Evolutionary conservation across 371 early-diverging fungal species (phyloP).

Genomic region (Umbelopsis sp.): DNA sequence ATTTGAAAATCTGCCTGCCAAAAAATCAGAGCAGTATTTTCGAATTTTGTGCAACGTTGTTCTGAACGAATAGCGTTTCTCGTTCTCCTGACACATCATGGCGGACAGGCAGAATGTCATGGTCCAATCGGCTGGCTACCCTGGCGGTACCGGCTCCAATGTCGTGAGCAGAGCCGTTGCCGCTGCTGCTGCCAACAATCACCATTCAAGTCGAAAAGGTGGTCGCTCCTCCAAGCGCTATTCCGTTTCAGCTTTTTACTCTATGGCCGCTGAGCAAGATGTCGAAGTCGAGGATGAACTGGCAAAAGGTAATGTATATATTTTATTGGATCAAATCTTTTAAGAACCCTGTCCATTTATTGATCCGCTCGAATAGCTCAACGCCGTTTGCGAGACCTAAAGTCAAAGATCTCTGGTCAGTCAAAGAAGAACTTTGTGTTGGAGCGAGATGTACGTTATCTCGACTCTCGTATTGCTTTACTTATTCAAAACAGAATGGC

Average conservation of each 20-base stretch:
- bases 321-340: not conserved
- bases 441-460: conserved; percentile 92
- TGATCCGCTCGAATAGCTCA: conserved; percentile 69
- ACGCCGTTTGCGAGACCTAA: conserved; percentile 81
- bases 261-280: conserved; percentile 96
- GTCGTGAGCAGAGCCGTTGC: conserved; percentile 50
- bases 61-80: conserved; percentile 16
- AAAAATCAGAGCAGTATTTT: not conserved
- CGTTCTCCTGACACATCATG: conserved; percentile 27
- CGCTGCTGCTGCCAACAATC: conserved; percentile 44
- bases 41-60: conserved; percentile 5
- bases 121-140: conserved; percentile 53
- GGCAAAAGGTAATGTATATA: conserved; percentile 53
- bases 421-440: conserved; percentile 94
- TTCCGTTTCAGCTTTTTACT: conserved; percentile 90
- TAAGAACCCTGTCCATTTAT: conserved; percentile 35
- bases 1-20: not conserved
- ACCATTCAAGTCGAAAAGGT: conserved; percentile 32
- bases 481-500: conserved; percentile 95
- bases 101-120: conserved; percentile 44
- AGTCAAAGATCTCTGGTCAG: conserved; percentile 87
- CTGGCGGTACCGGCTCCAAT: conserved; percentile 31
- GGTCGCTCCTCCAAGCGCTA: conserved; percentile 67
- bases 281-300: conserved; percentile 95
- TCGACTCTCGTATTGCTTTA: conserved; percentile 93